Percentiles rank a stretch among this genome's conserved stretches.
Evolutionary conservation across 306 rosid species (phyloP).

Genomic region (Dryas drummondii): DNA sequence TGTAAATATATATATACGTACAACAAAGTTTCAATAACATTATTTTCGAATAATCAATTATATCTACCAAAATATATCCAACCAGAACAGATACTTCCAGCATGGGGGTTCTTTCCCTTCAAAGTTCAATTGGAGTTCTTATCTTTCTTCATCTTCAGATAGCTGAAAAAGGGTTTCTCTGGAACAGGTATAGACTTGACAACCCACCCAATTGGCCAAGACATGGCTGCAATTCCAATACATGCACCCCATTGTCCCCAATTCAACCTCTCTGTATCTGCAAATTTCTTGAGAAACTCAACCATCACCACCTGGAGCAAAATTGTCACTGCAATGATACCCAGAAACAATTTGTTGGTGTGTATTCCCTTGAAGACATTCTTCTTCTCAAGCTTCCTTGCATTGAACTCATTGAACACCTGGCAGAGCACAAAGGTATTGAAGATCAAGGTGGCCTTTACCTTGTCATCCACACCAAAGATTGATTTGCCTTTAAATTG

Average conservation of each 20-base stretch:
- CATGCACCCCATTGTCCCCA: slow-evolving; percentile 42
- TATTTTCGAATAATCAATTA: not conserved
- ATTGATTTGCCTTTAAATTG: slow-evolving; percentile 31
- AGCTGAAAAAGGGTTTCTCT: slow-evolving; percentile 23
- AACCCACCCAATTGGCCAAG: slow-evolving; percentile 42
- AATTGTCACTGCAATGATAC: slow-evolving; percentile 25
- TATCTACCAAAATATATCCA: too few species aligned
- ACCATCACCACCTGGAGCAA: slow-evolving; percentile 41
- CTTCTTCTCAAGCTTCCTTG: slow-evolving; percentile 41
- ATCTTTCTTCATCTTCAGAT: not conserved
- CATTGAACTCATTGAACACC: slow-evolving; percentile 42
- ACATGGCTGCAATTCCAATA: slow-evolving; percentile 23
- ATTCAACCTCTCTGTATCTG: slow-evolving; percentile 35
- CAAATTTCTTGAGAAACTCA: slow-evolving; percentile 38
- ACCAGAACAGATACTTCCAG: not conserved
- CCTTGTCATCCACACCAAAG: slow-evolving; percentile 24
- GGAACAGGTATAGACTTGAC: slow-evolving; percentile 37
- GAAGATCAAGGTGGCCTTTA: slow-evolving; percentile 41
- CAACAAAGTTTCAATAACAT: not conserved
- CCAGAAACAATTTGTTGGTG: slow-evolving; percentile 36
- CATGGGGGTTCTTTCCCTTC: not conserved
- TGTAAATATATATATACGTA: too few species aligned
- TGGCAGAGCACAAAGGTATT: slow-evolving; percentile 40
- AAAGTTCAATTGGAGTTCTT: not conserved
- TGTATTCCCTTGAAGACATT: slow-evolving; percentile 39